These are phyloP conservation scores for Aspergillus asperescens DNA, from an alignment of 495 filamentous ascomycete species.

Conservation along the genomic window DNA sequence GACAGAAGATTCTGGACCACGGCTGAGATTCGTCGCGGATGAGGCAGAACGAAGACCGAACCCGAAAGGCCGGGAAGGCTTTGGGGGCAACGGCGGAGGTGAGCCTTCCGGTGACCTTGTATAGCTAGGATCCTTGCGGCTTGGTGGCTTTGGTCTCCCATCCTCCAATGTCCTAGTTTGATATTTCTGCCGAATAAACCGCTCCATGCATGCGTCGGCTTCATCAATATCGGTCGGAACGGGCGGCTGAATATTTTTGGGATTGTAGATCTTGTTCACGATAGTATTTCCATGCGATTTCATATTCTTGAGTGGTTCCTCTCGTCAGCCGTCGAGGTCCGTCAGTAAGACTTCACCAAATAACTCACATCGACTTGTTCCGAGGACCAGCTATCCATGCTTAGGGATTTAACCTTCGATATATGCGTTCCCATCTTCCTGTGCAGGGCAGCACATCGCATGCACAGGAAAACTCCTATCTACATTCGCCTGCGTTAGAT, in stretches of 20 bases:
- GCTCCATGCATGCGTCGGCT: constrained; percentile 86
- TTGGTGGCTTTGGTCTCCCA: constrained; percentile 45
- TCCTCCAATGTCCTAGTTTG: constrained; percentile 57
- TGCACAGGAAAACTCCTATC: constrained; percentile 95
- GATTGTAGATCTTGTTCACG: constrained; percentile 85
- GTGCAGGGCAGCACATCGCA: constrained; percentile 94
- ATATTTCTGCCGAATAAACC: constrained; percentile 92
- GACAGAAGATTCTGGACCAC: constrained; percentile 25
- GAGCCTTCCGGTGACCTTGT: constrained; percentile 40
- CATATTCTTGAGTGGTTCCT: constrained; percentile 67
- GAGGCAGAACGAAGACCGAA: constrained; percentile 66
- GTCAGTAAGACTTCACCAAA: not conserved
- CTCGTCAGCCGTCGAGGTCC: constrained; percentile 10
- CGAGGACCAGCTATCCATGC: constrained; percentile 92
- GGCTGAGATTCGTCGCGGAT: constrained; percentile 56
- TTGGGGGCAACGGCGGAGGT: constrained; percentile 80
- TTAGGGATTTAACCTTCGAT: constrained; percentile 96
- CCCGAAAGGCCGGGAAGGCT: constrained; percentile 70
- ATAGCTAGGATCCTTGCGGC: constrained; percentile 37
- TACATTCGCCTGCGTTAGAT: constrained; percentile 37
- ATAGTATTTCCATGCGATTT: constrained; percentile 78
- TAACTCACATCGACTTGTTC: constrained; percentile 87
- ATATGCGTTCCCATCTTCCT: constrained; percentile 96
- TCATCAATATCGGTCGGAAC: constrained; percentile 88
- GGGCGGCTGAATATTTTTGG: constrained; percentile 69